Evolutionary conservation across 1,284 basidiomycete species (phyloP).

Genomic region (Ceratobasidium theobromae): DNA sequence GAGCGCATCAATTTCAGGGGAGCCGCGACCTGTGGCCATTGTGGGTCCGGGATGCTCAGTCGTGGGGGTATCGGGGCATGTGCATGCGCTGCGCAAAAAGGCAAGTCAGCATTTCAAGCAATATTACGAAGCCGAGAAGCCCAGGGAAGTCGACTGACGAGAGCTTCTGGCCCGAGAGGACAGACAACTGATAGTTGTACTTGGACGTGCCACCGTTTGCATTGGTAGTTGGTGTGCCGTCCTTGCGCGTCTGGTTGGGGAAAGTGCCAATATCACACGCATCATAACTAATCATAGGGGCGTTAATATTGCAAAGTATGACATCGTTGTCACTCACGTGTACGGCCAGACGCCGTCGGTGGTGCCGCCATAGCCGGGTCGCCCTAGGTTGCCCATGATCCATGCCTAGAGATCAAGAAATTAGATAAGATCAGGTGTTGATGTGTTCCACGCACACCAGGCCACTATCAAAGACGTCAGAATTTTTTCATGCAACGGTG

Average conservation of each 20-base stretch:
- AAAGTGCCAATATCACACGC: conserved; percentile 52
- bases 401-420: conserved; percentile 39
- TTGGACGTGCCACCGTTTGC: conserved; percentile 25
- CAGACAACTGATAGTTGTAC: conserved; percentile 31
- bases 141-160: conserved; percentile 21
- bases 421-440: conserved; percentile 42
- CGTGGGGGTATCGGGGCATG: conserved; percentile 33
- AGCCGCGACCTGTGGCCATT: conserved; percentile 22
- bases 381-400: conserved; percentile 49
- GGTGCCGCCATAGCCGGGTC: conserved; percentile 49
- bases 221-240: conserved; percentile 31
- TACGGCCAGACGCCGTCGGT: conserved; percentile 54
- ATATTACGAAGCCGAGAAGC: neutral
- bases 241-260: conserved; percentile 45
- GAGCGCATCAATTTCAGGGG: conserved; percentile 37
- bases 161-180: conserved; percentile 33
- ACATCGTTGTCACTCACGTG: conserved; percentile 37
- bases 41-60: conserved; percentile 36
- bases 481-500: neutral
- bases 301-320: neutral
- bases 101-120: neutral
- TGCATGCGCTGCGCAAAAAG: conserved; percentile 30
- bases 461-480: conserved; percentile 37
- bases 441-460: conserved; percentile 41
- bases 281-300: conserved; percentile 44